These are phyloP conservation scores for Echites panduratus DNA, from an alignment of 257 asterid genomes.

Conservation along the genomic window DNA sequence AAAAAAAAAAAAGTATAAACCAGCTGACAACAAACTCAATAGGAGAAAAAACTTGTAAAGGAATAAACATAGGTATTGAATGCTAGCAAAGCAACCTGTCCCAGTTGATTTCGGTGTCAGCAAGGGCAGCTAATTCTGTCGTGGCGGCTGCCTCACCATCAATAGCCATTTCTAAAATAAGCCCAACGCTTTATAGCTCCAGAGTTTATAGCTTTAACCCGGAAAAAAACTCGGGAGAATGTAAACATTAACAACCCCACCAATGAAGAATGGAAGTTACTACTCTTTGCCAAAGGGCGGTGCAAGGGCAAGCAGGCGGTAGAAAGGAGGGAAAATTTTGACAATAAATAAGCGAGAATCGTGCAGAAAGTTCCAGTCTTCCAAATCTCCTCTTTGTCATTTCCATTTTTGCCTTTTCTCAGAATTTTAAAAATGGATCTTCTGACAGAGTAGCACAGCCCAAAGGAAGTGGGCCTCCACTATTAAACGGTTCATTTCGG, in stretches of 20 bases:
- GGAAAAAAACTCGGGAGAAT: too few species aligned
- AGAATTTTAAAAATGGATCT: not conserved
- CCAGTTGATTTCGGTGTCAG: conserved; percentile 91
- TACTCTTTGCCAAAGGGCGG: not conserved
- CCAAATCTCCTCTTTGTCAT: too few species aligned
- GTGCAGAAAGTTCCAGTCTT: conserved; percentile 3
- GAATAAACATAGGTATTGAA: not conserved
- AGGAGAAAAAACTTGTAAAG: not conserved
- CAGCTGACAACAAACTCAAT: not conserved
- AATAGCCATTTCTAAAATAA: not conserved
- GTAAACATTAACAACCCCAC: not conserved
- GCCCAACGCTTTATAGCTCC: not conserved
- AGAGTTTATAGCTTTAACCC: not conserved
- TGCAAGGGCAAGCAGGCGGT: not conserved
- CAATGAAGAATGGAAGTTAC: not conserved
- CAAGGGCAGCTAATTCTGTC: conserved; percentile 55
- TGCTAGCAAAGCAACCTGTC: conserved; percentile 41
- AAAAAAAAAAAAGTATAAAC: not conserved
- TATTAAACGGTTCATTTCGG: too few species aligned
- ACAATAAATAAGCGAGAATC: not conserved
- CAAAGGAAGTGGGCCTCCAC: not conserved
- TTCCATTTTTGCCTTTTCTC: not conserved
- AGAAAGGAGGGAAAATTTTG: conserved; percentile 4
- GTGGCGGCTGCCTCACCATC: conserved; percentile 14
- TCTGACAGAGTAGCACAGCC: not conserved